phyloP scores from a whole-genome alignment of 768 basidiomycete genomes.

The Tulasnella sp. region DNA sequence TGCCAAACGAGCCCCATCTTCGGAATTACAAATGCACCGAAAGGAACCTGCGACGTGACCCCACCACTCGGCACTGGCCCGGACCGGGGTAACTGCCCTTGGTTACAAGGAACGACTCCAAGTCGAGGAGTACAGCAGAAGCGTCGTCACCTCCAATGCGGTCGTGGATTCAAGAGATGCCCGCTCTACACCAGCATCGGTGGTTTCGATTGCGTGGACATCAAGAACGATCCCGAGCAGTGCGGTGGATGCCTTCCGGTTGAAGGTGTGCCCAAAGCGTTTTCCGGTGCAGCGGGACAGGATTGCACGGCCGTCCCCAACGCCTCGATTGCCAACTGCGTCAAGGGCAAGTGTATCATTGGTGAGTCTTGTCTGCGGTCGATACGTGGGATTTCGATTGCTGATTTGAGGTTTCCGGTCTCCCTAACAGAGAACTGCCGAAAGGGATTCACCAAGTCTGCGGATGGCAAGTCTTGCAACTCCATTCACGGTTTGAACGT shows the following conservation, averaged over 20 bases:
- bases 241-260: slow-evolving; percentile 14
- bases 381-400: not conserved
- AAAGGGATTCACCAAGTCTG: not conserved
- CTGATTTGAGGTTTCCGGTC: not conserved
- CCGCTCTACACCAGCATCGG: not conserved
- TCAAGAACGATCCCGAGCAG: slow-evolving; percentile 7
- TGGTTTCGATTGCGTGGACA: slow-evolving; percentile 16
- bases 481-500: not conserved
- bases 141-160: not conserved
- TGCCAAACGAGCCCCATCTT: not conserved
- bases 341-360: slow-evolving; percentile 34
- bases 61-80: not conserved
- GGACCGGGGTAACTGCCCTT: too few species aligned
- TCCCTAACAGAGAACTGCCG: not conserved
- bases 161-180: not conserved
- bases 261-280: not conserved
- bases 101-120: not conserved
- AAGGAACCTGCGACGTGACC: not conserved
- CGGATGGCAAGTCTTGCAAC: not conserved
- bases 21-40: not conserved
- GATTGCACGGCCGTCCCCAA: slow-evolving; percentile 42
- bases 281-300: slow-evolving; percentile 26
- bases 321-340: slow-evolving; percentile 35
- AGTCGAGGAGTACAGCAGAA: not conserved
- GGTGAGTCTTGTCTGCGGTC: slow-evolving; percentile 28